Evolutionary conservation across 306 rosid genomes (phyloP).

Genomic region (Pterocarpus macrocarpus): DNA sequence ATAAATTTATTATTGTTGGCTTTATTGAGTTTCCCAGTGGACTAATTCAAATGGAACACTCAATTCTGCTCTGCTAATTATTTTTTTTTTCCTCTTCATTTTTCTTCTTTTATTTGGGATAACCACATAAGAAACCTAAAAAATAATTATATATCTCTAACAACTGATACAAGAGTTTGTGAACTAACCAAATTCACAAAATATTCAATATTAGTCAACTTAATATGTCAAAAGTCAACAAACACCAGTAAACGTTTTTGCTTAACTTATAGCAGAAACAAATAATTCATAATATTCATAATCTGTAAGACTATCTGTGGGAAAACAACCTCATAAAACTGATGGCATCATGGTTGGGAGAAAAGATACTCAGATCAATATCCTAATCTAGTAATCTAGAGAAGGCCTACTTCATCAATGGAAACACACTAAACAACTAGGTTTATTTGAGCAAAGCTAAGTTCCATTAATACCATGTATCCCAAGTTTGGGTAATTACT

Average conservation of each 20-base stretch:
- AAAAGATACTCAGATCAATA: not conserved
- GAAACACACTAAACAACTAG: too few relatives aligned
- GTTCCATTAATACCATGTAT: too few relatives aligned
- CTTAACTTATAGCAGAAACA: not conserved
- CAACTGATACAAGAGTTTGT: not conserved
- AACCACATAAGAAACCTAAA: too few relatives aligned
- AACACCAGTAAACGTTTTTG: not conserved
- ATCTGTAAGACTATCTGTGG: conserved; percentile 7
- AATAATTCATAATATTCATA: not conserved
- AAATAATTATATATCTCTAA: not conserved
- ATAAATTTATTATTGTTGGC: conserved; percentile 4
- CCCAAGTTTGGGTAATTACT: too few relatives aligned
- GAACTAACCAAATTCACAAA: conserved; percentile 17
- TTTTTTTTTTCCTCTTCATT: too few relatives aligned
- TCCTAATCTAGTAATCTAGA: too few relatives aligned
- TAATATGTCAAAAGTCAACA: not conserved
- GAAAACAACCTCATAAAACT: not conserved
- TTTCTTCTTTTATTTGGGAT: not conserved
- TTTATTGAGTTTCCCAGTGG: not conserved
- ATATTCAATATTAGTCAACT: not conserved
- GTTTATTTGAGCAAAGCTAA: too few relatives aligned
- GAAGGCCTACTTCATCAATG: too few relatives aligned
- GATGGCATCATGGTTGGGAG: not conserved
- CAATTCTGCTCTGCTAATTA: too few relatives aligned
- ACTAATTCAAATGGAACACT: too few relatives aligned